Evolutionary conservation across 345 rosid genomes (phyloP).

Genomic region (Turritis glabra): DNA sequence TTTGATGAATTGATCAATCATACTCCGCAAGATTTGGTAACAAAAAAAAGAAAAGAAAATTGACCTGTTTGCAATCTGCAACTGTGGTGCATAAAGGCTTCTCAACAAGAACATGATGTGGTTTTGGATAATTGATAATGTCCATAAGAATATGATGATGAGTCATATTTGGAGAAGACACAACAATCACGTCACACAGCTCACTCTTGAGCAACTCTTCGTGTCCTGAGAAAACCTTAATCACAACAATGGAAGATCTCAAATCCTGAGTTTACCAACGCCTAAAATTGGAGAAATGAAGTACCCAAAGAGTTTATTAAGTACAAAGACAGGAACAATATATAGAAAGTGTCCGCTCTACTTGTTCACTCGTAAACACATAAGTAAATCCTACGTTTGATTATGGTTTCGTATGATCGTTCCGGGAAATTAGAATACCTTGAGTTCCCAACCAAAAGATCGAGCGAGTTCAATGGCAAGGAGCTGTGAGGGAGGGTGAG

Average conservation of each 20-base stretch:
- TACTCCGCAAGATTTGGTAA: not conserved
- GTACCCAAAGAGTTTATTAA: not conserved
- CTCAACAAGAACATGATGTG: slow-evolving; percentile 93
- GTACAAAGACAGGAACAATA: not conserved
- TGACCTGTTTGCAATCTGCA: slow-evolving; percentile 78
- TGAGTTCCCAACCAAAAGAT: slow-evolving; percentile 63
- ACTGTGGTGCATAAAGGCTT: slow-evolving; percentile 93
- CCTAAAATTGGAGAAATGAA: not conserved
- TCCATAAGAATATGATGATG: slow-evolving; percentile 84
- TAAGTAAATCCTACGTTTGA: not conserved
- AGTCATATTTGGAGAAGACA: slow-evolving; percentile 95
- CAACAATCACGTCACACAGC: slow-evolving; percentile 74
- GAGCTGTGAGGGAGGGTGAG: slow-evolving; percentile 72
- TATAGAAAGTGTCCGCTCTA: not conserved
- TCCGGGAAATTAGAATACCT: slow-evolving; percentile 41
- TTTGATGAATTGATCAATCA: not conserved
- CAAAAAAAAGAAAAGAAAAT: not conserved
- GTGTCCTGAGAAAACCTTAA: slow-evolving; percentile 80
- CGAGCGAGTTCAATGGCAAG: slow-evolving; percentile 58
- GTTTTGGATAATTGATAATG: slow-evolving; percentile 67
- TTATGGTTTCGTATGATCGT: not conserved
- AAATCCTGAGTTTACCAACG: not conserved
- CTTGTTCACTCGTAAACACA: not conserved
- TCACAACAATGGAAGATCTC: slow-evolving; percentile 1
- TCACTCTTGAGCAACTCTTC: slow-evolving; percentile 72